A percentile compares a stretch with the other conserved stretches of the same genome.
These are phyloP conservation scores for Suillus variegatus DNA, from an alignment of 768 basidiomycete species.

Conservation along the genomic window DNA sequence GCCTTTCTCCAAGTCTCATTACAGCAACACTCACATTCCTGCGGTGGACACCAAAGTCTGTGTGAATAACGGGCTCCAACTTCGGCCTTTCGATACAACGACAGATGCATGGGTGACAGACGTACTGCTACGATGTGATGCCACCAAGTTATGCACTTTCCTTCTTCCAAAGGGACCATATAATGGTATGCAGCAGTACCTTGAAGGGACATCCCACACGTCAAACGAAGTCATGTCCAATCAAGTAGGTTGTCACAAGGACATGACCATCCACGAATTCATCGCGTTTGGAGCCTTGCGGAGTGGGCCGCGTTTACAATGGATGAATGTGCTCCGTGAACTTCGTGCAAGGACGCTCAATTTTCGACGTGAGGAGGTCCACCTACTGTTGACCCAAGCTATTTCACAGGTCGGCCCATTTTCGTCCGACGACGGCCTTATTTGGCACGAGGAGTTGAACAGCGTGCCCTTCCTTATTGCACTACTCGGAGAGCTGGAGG, in stretches of 20 bases:
- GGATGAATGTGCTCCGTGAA: conserved; percentile 52
- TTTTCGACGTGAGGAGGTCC: conserved; percentile 41
- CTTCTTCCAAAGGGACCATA: conserved; percentile 36
- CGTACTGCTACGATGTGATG: conserved; percentile 12
- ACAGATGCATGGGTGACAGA: conserved; percentile 15
- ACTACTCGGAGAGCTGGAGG: conserved; percentile 38
- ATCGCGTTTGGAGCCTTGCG: conserved; percentile 47
- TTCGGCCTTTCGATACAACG: conserved; percentile 31
- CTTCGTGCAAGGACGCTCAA: conserved; percentile 40
- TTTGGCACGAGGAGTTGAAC: conserved; percentile 44
- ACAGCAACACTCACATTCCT: conserved; percentile 18
- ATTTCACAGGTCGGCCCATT: conserved; percentile 44
- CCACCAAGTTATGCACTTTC: conserved; percentile 30
- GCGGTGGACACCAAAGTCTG: conserved; percentile 18
- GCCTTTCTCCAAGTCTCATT: conserved; percentile 20
- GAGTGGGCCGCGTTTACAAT: conserved; percentile 45
- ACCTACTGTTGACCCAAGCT: conserved; percentile 45
- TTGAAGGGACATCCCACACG: conserved; percentile 37
- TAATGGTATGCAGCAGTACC: conserved; percentile 36
- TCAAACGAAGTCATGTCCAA: conserved; percentile 45
- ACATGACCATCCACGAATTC: conserved; percentile 47
- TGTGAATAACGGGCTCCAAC: conserved; percentile 36
- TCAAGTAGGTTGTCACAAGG: conserved; percentile 41
- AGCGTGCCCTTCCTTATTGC: conserved; percentile 35
- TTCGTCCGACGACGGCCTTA: conserved; percentile 14